A percentile compares a stretch with the other conserved stretches of the same genome.
phyloP scores from a whole-genome alignment of 2,329 filamentous ascomycete species.

The Taxawa tesnikishii region DNA sequence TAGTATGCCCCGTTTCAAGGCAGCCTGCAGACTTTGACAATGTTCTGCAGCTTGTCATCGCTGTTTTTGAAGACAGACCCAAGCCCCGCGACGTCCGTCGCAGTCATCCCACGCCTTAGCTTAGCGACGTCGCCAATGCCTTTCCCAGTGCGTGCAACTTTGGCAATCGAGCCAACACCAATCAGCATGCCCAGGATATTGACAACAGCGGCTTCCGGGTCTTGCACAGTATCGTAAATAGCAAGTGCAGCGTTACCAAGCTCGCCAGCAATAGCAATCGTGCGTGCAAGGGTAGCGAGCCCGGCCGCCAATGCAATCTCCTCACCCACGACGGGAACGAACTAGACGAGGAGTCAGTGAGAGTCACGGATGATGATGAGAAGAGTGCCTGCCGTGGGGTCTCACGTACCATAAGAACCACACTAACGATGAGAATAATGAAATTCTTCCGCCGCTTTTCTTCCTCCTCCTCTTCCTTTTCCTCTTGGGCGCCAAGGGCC shows the following conservation, averaged over 20 bases:
- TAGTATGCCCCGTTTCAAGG: no score
- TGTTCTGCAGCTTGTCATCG: slow-evolving; percentile 5
- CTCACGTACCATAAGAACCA: slow-evolving; percentile 7
- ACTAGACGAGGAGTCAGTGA: slow-evolving; percentile 2
- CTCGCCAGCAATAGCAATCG: slow-evolving; percentile 6
- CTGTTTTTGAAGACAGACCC: slow-evolving; percentile 4
- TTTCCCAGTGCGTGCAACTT: slow-evolving; percentile 3
- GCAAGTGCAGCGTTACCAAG: slow-evolving; percentile 7
- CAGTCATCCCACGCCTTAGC: slow-evolving; percentile 3
- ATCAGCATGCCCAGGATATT: slow-evolving; percentile 9
- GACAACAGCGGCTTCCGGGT: slow-evolving; percentile 5
- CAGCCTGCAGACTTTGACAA: slow-evolving; percentile 3
- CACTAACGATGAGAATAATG: slow-evolving; percentile 8
- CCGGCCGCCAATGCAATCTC: slow-evolving; percentile 5
- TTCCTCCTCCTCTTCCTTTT: slow-evolving; percentile 7
- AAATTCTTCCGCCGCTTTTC: slow-evolving; percentile 5
- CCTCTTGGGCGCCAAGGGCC: slow-evolving; percentile 3
- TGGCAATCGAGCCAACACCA: slow-evolving; percentile 7
- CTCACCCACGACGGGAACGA: slow-evolving; percentile 7
- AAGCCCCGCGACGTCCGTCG: background rate
- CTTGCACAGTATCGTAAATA: slow-evolving; percentile 8
- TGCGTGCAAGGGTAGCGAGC: slow-evolving; percentile 3
- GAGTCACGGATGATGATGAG: background rate
- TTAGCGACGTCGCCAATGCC: slow-evolving; percentile 4
- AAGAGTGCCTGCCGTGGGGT: no score